Evolutionary conservation across 805 yeast genomes (phyloP), one percentile per base, ranked within the genome.

Genomic region (Yueomyces sinensis): DNA sequence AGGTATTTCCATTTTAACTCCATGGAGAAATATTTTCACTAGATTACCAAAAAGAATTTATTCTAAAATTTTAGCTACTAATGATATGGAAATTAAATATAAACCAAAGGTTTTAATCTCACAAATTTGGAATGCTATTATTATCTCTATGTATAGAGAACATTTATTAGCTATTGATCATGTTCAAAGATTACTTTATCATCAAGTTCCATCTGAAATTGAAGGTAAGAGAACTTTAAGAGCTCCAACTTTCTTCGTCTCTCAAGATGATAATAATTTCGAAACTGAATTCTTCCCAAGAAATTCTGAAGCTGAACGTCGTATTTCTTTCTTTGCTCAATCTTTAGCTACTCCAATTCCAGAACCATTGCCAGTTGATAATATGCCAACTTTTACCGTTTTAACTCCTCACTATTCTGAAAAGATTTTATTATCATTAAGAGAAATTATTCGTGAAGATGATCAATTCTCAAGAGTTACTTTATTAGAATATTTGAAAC

Each of bases 61-160:
- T 70, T 82, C 95, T 38, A 91, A 91, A 74, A 76, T 91, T 45
- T 74, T 91, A 63, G 96, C 97, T 29, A 91, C 98, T 28, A 82
- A 95, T 45, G 97, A 91, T 59, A 89, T 91, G 97, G 97, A 89
- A 66, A 82, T 89, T 56, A 89, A 89, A 68, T 91, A 91, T 68
- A 89, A 91, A 65, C 97, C 97, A 47, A 91, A 91, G 74, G 96
- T 89, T 45, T 70, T 91, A 58, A 89, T 91, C 52, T 86, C 96
- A 29, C 98, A 91, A 68, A 86, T 91, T 50, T 91, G 98, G 98
- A 91, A 91, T 59, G 98, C 98, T 33, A 82, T 91, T 61, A 93
- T 91, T 46, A 91, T 91, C 50, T 89, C 97, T 39, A 91, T 91
- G 98, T 91, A 91, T 76, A 84, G 98, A 70, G 98, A 91, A 66